Evolutionary conservation across 1,139 yeast genomes (phyloP).

Genomic region (Candida albicans): DNA sequence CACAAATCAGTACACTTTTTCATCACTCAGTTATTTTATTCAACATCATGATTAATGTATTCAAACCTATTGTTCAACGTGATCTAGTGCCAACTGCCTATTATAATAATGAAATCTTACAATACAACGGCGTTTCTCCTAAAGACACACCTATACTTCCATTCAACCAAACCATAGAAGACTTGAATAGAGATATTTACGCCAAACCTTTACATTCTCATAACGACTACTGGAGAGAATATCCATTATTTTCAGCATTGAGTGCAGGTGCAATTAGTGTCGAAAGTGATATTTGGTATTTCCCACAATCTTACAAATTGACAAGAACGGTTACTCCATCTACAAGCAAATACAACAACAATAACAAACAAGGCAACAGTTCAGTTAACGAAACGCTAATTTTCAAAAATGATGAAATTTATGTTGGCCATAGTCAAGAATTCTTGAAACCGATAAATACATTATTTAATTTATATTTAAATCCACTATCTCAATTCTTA

Average conservation of each 20-base stretch:
- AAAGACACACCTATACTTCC: conserved; percentile 13
- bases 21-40: no score
- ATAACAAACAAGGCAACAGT: background rate
- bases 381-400: conserved; percentile 17
- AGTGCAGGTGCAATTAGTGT: conserved; percentile 58
- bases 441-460: conserved; percentile 47
- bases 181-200: conserved; percentile 50
- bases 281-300: conserved; percentile 73
- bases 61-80: conserved; percentile 9
- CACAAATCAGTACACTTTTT: background rate
- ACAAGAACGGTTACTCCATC: conserved; percentile 25
- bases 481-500: conserved; percentile 51
- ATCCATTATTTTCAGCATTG: conserved; percentile 65
- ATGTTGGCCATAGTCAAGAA: conserved; percentile 64
- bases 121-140: conserved; percentile 10
- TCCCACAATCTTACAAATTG: conserved; percentile 28
- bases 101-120: conserved; percentile 5
- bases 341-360: conserved; percentile 14
- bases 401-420: conserved; percentile 42
- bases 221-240: conserved; percentile 70
- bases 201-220: conserved; percentile 65
- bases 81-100: conserved; percentile 3
- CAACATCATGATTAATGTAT: conserved; percentile 13
- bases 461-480: conserved; percentile 51
- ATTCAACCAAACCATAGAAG: conserved; percentile 24